phyloP scores from a whole-genome alignment of 1,139 yeast genomes.

The Protomyces inouyei region DNA sequence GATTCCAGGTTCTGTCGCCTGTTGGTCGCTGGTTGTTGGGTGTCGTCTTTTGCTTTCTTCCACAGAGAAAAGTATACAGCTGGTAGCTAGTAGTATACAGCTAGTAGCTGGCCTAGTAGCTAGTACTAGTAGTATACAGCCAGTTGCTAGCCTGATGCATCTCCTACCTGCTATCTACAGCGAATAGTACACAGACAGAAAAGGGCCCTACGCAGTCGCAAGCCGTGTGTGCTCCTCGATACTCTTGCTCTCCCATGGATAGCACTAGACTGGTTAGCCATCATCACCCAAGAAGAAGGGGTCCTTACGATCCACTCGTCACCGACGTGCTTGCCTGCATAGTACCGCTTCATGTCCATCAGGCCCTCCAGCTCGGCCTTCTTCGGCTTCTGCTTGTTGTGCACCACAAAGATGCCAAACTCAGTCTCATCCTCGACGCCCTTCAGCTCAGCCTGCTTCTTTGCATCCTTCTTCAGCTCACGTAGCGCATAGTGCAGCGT shows the following conservation, averaged over 20 bases:
- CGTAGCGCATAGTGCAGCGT: constrained; percentile 86
- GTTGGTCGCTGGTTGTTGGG: no score
- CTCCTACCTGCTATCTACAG: no score
- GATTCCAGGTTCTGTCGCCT: no score
- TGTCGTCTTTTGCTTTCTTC: not conserved
- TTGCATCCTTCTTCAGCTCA: constrained; percentile 80
- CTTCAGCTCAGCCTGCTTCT: constrained; percentile 50
- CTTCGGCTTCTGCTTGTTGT: constrained; percentile 86
- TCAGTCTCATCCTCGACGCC: constrained; percentile 57
- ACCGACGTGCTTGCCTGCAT: constrained; percentile 86
- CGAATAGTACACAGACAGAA: no score
- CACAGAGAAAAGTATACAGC: no score
- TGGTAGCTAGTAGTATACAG: no score
- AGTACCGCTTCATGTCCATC: constrained; percentile 59
- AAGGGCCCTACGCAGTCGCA: not conserved
- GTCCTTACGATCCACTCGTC: constrained; percentile 98
- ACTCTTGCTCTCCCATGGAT: constrained; percentile 15
- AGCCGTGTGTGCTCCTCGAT: constrained; percentile 22
- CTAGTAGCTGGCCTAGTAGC: no score
- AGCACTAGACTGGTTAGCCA: not conserved
- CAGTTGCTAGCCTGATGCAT: no score
- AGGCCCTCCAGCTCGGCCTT: constrained; percentile 68
- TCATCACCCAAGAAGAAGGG: not conserved
- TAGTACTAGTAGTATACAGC: no score
- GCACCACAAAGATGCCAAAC: constrained; percentile 85